phyloP scores from a whole-genome alignment of 2,329 filamentous ascomycete species.

The Ambrosiella beaveri region DNA sequence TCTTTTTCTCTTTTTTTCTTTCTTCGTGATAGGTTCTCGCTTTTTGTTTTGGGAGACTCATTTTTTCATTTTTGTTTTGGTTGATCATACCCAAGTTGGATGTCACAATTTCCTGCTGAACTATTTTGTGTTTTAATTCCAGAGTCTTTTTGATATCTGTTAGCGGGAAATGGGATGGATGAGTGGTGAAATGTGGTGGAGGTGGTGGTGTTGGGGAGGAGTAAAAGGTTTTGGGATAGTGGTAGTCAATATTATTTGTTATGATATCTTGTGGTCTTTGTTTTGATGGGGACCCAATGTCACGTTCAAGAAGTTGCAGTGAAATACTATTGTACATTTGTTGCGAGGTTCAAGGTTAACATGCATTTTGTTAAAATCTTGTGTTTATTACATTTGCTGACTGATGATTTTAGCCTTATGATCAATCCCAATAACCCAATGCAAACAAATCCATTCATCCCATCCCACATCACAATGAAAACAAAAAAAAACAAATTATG shows the following conservation, averaged over 20 bases:
- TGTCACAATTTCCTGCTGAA: constrained; percentile 4
- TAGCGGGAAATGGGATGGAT: neutral
- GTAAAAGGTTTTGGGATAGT: neutral
- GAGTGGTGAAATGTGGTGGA: neutral
- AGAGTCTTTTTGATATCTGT: neutral
- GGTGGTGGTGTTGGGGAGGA: neutral
- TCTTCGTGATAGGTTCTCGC: neutral
- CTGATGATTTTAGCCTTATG: too few relatives aligned
- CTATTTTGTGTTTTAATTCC: constrained; percentile 1
- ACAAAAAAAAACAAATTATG: neutral
- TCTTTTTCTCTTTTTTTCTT: neutral
- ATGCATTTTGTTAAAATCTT: too few relatives aligned
- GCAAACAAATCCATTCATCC: too few relatives aligned
- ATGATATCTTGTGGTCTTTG: too few relatives aligned
- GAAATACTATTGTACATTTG: too few relatives aligned
- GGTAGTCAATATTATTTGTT: neutral
- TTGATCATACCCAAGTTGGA: constrained; percentile 13
- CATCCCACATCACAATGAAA: too few relatives aligned
- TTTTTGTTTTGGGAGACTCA: neutral
- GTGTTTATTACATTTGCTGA: too few relatives aligned
- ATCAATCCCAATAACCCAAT: too few relatives aligned
- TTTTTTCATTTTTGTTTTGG: constrained; percentile 10
- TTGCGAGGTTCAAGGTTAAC: too few relatives aligned
- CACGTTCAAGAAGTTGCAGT: too few relatives aligned
- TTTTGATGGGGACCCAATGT: too few relatives aligned